Evolutionary conservation across 345 rosid species (phyloP).

Genomic region (Camelina neglecta): DNA sequence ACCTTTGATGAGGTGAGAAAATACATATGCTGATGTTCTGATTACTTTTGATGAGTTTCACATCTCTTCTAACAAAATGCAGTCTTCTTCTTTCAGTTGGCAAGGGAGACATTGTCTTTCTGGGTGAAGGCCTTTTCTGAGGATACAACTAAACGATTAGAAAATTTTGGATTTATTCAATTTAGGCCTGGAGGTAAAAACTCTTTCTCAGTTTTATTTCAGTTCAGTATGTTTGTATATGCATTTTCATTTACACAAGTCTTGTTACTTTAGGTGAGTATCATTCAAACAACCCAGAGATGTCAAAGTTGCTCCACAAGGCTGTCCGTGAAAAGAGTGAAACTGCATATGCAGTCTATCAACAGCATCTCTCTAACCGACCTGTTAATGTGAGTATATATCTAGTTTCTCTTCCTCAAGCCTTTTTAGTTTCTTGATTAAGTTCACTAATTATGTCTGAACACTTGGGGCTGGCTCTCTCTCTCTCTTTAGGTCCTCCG

Average conservation of each 20-base stretch:
- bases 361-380: slow-evolving; percentile 94
- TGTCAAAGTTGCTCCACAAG: slow-evolving; percentile 96
- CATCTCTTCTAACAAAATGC: slow-evolving; percentile 14
- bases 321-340: slow-evolving; percentile 98
- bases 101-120: slow-evolving; percentile 93
- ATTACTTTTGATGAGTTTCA: slow-evolving; percentile 1
- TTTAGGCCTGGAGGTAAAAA: slow-evolving; percentile 89
- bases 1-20: slow-evolving; percentile 85
- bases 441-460: background rate
- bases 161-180: slow-evolving; percentile 95
- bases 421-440: slow-evolving; percentile 1
- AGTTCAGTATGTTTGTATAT: background rate
- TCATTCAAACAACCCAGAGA: slow-evolving; percentile 99
- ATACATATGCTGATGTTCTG: background rate
- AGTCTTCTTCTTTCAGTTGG: slow-evolving; percentile 62
- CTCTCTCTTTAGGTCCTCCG: slow-evolving; percentile 76
- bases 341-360: slow-evolving; percentile 88
- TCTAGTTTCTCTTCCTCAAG: slow-evolving; percentile 21
- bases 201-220: background rate
- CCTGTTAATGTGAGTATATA: slow-evolving; percentile 80
- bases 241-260: slow-evolving; percentile 6
- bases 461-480: slow-evolving; percentile 18
- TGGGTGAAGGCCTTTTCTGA: slow-evolving; percentile 99
- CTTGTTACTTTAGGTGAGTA: slow-evolving; percentile 68
- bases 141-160: slow-evolving; percentile 95